These are phyloP conservation scores for Stachybotrys echinatus DNA, from an alignment of 2,329 filamentous ascomycete genomes.

Conservation along the genomic window DNA sequence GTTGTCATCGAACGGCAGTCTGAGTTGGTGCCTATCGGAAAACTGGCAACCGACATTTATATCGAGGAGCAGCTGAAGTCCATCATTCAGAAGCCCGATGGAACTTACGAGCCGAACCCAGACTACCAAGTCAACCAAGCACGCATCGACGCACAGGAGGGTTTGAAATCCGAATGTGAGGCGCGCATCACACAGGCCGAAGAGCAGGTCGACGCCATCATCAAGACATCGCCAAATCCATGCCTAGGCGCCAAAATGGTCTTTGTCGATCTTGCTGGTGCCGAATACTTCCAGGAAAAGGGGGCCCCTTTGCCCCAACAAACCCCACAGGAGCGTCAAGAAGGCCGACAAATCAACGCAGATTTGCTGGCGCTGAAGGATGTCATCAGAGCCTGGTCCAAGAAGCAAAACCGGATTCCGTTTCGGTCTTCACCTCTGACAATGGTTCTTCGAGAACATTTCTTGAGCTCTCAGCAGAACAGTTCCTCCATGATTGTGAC, in stretches of 20 bases:
- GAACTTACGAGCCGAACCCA: neutral
- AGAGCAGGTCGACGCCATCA: constrained; percentile 16
- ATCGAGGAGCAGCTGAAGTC: constrained; percentile 27
- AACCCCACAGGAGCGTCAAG: constrained; percentile 30
- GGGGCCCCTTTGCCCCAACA: constrained; percentile 13
- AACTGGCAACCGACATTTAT: no score
- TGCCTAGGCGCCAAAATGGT: constrained; percentile 34
- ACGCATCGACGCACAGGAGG: no score
- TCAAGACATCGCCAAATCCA: constrained; percentile 11
- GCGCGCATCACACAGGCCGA: constrained; percentile 16
- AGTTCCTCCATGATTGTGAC: constrained; percentile 19
- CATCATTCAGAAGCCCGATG: neutral
- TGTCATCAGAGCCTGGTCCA: constrained; percentile 33
- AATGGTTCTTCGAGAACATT: constrained; percentile 34
- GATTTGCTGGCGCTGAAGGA: constrained; percentile 39
- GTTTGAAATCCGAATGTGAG: no score
- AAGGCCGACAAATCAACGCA: constrained; percentile 37
- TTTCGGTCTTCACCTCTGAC: constrained; percentile 35
- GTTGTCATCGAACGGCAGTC: constrained; percentile 33
- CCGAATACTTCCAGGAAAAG: constrained; percentile 29
- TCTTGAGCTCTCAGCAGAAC: constrained; percentile 9
- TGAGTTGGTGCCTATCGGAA: constrained; percentile 36
- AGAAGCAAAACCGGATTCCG: constrained; percentile 26
- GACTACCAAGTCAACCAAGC: neutral
- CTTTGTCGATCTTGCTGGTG: constrained; percentile 38